Percentiles rank a stretch among this genome's conserved stretches.
These are phyloP conservation scores for Gymnopilus dilepis DNA, from an alignment of 768 basidiomycete genomes.

Conservation along the genomic window DNA sequence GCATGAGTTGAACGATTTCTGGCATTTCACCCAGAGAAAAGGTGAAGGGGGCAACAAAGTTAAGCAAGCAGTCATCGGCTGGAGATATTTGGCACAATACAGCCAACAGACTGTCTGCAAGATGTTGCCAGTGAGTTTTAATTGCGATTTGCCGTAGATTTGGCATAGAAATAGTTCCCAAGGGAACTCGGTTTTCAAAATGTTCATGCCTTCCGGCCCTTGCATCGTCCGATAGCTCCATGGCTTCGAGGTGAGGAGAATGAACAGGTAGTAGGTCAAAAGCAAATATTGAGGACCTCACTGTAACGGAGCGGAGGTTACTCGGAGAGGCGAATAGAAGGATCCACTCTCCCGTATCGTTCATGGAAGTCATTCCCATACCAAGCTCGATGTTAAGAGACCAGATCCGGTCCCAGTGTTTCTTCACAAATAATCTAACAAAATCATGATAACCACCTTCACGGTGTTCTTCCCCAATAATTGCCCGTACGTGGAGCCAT, in stretches of 20 bases:
- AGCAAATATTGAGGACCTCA: background rate
- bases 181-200: background rate
- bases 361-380: background rate
- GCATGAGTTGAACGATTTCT: background rate
- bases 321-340: background rate
- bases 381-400: background rate
- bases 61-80: background rate
- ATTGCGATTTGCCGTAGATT: background rate
- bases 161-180: background rate
- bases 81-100: background rate
- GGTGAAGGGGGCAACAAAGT: background rate
- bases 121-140: background rate
- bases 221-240: background rate
- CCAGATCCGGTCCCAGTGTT: background rate
- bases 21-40: background rate
- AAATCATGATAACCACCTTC: background rate
- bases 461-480: background rate
- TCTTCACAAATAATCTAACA: background rate
- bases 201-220: background rate
- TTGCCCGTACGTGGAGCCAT: background rate
- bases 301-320: background rate
- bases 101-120: background rate
- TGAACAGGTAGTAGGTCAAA: background rate
- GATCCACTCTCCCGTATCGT: background rate
- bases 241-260: background rate